A percentile compares a stretch with the other conserved stretches of the same genome.
Conservation (phyloP, 805 yeast species). For the Yamadazyma sp. region DNA sequence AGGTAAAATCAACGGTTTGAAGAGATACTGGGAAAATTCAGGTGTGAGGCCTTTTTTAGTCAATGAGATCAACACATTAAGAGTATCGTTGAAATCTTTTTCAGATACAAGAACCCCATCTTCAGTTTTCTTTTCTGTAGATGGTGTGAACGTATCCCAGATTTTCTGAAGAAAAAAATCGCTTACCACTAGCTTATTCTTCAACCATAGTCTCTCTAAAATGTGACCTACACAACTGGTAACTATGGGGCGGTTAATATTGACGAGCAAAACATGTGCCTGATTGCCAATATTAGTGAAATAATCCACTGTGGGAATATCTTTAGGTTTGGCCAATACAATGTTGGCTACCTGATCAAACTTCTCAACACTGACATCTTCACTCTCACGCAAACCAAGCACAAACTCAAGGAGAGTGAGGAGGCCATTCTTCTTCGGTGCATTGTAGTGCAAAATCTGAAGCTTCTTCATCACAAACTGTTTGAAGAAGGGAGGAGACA, state of each 20-base stretch:
- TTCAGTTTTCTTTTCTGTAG: slow-evolving; percentile 2
- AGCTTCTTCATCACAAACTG: slow-evolving; percentile 49
- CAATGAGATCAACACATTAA: slow-evolving; percentile 66
- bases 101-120: slow-evolving; percentile 41
- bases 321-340: slow-evolving; percentile 61
- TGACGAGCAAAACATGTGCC: slow-evolving; percentile 54
- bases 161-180: slow-evolving; percentile 60
- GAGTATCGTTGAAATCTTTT: slow-evolving; percentile 54
- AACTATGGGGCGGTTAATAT: slow-evolving; percentile 61
- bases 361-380: slow-evolving; percentile 63
- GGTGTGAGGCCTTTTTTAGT: slow-evolving; percentile 39
- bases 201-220: slow-evolving; percentile 49
- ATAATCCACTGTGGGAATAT: slow-evolving; percentile 48
- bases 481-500: slow-evolving; percentile 48
- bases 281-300: slow-evolving; percentile 63
- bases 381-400: slow-evolving; percentile 73
- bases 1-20: slow-evolving; percentile 32
- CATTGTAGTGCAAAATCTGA: slow-evolving; percentile 51
- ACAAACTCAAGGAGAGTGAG: slow-evolving; percentile 71
- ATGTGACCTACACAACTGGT: slow-evolving; percentile 57
- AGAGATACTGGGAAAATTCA: slow-evolving; percentile 23
- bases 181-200: slow-evolving; percentile 48
- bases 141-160: slow-evolving; percentile 47
- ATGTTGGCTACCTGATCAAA: slow-evolving; percentile 67
- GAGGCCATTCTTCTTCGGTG: slow-evolving; percentile 64